A percentile compares a stretch with the other conserved stretches of the same genome.
Evolutionary conservation across 148 eudicot genomes (phyloP).

Genomic region (Vaccinium vitisidaea): DNA sequence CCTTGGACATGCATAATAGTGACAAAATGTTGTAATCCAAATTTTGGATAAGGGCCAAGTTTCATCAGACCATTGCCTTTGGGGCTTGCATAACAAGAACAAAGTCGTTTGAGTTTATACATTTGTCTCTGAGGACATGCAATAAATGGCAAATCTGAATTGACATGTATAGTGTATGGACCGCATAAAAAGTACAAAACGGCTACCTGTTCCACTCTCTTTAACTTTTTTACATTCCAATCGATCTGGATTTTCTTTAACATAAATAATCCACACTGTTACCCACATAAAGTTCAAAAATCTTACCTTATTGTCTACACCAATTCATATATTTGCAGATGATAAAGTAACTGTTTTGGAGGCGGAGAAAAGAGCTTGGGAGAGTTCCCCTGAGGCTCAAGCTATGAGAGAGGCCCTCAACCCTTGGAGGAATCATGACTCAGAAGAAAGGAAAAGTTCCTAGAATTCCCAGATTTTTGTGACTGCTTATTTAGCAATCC

Average conservation of each 20-base stretch:
- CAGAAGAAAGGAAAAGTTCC: slow-evolving; percentile 33
- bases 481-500: background rate
- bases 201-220: background rate
- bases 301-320: background rate
- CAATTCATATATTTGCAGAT: slow-evolving; percentile 44
- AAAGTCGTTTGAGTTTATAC: no score
- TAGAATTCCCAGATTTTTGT: slow-evolving; percentile 11
- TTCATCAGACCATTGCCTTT: background rate
- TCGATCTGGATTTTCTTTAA: background rate
- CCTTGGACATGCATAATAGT: no score
- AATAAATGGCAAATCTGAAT: no score
- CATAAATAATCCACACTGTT: background rate
- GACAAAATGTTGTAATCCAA: background rate
- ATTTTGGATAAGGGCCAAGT: background rate
- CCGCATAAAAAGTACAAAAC: background rate
- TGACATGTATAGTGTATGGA: background rate
- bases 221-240: background rate
- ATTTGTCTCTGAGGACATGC: no score
- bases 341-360: slow-evolving; percentile 87
- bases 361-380: slow-evolving; percentile 85
- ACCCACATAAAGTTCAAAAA: background rate
- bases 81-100: background rate
- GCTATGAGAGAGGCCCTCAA: slow-evolving; percentile 83
- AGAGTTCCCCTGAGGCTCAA: slow-evolving; percentile 80
- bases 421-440: slow-evolving; percentile 71